phyloP scores from a whole-genome alignment of 306 rosid species.

The Cucurbita ficifolia region DNA sequence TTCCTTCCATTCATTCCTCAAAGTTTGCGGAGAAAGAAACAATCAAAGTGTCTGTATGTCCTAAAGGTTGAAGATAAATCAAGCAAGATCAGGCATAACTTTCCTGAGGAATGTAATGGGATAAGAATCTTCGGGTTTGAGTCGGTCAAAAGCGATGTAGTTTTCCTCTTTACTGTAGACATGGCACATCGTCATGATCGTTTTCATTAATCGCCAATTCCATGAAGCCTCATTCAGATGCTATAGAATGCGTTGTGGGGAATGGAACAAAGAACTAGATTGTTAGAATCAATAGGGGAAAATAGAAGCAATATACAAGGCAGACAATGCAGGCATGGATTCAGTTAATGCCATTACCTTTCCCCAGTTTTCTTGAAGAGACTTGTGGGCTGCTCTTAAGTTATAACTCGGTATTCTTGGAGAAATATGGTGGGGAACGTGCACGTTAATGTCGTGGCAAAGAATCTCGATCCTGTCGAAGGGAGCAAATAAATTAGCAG shows the following conservation, averaged over 20 bases:
- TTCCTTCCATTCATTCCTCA: constrained; percentile 2
- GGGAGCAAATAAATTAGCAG: background rate
- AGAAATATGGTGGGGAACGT: constrained; percentile 83
- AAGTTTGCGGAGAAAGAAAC: background rate
- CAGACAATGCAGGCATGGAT: background rate
- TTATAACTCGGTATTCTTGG: constrained; percentile 86
- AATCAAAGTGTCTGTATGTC: constrained; percentile 16
- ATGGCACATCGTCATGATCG: constrained; percentile 84
- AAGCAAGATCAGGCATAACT: constrained; percentile 79
- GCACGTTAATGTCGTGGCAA: constrained; percentile 79
- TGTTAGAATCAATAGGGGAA: background rate
- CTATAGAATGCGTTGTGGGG: constrained; percentile 15
- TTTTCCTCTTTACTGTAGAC: constrained; percentile 60
- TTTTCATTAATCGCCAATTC: constrained; percentile 93
- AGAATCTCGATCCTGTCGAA: constrained; percentile 69
- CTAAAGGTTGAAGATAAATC: constrained; percentile 13
- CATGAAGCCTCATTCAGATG: constrained; percentile 76
- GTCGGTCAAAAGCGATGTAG: constrained; percentile 50
- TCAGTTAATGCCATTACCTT: constrained; percentile 29
- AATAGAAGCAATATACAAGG: background rate
- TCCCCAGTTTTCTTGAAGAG: constrained; percentile 87
- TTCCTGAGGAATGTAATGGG: constrained; percentile 59
- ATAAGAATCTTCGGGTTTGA: constrained; percentile 60
- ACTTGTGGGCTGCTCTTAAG: constrained; percentile 67
- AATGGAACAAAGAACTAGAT: background rate